phyloP scores from a whole-genome alignment of 345 rosid genomes.

The Dipteronia sinensis region DNA sequence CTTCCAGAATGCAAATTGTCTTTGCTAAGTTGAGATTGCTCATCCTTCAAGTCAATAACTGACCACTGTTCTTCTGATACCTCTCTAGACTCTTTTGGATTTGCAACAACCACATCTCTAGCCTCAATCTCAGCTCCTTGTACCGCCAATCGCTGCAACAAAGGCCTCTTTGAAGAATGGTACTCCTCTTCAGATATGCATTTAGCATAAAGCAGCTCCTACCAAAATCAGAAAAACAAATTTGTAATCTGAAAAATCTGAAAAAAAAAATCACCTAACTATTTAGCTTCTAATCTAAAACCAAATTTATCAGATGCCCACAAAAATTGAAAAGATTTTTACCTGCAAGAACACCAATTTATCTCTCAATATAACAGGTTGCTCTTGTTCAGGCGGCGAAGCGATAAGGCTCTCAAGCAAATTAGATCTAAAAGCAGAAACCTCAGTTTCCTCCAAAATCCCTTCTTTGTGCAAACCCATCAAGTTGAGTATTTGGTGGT shows the following conservation, averaged over 20 bases:
- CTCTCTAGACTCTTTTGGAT: slow-evolving; percentile 35
- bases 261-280: too few species aligned
- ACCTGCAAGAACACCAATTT: slow-evolving; percentile 81
- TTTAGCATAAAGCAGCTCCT: slow-evolving; percentile 74
- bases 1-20: slow-evolving; percentile 37
- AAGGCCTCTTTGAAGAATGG: slow-evolving; percentile 73
- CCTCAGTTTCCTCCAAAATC: slow-evolving; percentile 55
- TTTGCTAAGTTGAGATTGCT: slow-evolving; percentile 32
- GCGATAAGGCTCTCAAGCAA: slow-evolving; percentile 62
- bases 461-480: slow-evolving; percentile 74
- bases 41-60: slow-evolving; percentile 67
- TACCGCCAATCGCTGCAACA: slow-evolving; percentile 67
- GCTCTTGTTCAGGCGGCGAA: slow-evolving; percentile 56
- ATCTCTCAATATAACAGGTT: slow-evolving; percentile 52
- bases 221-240: not conserved
- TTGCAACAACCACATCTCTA: slow-evolving; percentile 50
- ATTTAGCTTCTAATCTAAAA: not conserved
- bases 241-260: too few species aligned
- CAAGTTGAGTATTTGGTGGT: slow-evolving; percentile 69
- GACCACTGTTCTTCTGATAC: slow-evolving; percentile 68
- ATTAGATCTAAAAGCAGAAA: slow-evolving; percentile 57
- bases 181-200: slow-evolving; percentile 70
- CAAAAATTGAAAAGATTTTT: slow-evolving; percentile 2
- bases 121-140: slow-evolving; percentile 74
- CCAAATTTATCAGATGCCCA: not conserved